phyloP scores from a whole-genome alignment of 2,329 filamentous ascomycete genomes.

The Metarhizium robertsii region DNA sequence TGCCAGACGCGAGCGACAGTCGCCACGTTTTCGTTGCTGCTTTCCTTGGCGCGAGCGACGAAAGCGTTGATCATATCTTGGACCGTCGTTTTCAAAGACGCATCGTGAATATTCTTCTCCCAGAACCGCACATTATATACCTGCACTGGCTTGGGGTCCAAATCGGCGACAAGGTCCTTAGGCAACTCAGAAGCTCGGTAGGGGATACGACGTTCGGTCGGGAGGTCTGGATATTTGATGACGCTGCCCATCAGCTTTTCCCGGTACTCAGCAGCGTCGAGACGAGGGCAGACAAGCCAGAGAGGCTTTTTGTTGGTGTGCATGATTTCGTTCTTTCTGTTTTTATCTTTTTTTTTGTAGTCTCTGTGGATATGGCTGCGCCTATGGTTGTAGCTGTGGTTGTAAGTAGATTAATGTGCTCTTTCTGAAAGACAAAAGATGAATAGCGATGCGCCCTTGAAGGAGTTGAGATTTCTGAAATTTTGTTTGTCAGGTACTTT shows the following conservation, averaged over 20 bases:
- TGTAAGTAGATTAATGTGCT: not conserved
- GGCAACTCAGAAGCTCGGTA: constrained; percentile 13
- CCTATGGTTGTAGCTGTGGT: not conserved
- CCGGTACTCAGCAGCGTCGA: constrained; percentile 18
- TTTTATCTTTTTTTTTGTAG: not conserved
- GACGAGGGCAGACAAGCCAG: constrained; percentile 18
- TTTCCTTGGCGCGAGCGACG: constrained; percentile 13
- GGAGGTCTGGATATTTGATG: constrained; percentile 18
- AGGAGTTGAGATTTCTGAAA: not conserved
- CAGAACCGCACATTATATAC: constrained; percentile 19
- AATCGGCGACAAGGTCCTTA: constrained; percentile 13
- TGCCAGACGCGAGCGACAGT: constrained; percentile 20
- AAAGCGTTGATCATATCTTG: constrained; percentile 18
- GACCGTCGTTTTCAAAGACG: constrained; percentile 13
- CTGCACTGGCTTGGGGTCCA: constrained; percentile 19
- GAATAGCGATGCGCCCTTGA: not conserved
- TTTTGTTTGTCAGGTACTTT: too few species aligned
- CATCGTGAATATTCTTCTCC: constrained; percentile 17
- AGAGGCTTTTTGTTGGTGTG: constrained; percentile 15
- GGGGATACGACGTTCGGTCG: constrained; percentile 17
- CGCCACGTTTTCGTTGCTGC: constrained; percentile 12
- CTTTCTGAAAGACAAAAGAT: not conserved
- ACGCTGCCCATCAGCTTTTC: constrained; percentile 21
- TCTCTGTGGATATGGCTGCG: too few species aligned
- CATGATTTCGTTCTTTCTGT: not conserved